Evolutionary conservation across 2,329 filamentous ascomycete species (phyloP).

Genomic region (Penicillium frequentans): DNA sequence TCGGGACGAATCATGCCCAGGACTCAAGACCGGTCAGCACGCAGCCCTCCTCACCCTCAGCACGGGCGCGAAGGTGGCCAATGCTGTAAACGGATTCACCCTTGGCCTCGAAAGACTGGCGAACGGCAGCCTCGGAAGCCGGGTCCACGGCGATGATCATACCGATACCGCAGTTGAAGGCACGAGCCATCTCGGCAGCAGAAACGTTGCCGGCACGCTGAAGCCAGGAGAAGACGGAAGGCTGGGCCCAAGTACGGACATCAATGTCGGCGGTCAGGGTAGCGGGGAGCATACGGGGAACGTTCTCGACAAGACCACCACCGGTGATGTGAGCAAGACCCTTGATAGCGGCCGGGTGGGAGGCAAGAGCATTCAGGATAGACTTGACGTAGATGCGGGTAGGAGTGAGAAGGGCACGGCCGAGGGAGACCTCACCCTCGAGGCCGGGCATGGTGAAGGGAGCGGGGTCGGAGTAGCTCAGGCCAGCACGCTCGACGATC

Average conservation of each 20-base stretch:
- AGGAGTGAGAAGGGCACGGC: constrained; percentile 78
- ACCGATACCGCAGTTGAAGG: constrained; percentile 92
- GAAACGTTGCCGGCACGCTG: constrained; percentile 69
- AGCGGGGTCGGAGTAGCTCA: constrained; percentile 69
- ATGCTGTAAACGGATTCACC: constrained; percentile 78
- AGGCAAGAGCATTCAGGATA: constrained; percentile 64
- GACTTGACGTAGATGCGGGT: constrained; percentile 92
- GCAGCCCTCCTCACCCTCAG: constrained; percentile 57
- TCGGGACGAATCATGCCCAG: constrained; percentile 32
- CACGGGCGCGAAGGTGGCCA: constrained; percentile 66
- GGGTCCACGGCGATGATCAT: constrained; percentile 82
- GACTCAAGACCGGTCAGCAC: constrained; percentile 60
- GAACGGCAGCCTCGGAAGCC: constrained; percentile 20
- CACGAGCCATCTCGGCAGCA: constrained; percentile 78
- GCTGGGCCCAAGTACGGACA: constrained; percentile 71
- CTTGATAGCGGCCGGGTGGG: constrained; percentile 64
- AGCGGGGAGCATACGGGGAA: constrained; percentile 85
- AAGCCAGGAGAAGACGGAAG: constrained; percentile 83
- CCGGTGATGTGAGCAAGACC: constrained; percentile 97
- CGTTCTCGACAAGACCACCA: constrained; percentile 88
- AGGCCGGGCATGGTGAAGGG: constrained; percentile 78
- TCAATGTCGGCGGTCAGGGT: constrained; percentile 79
- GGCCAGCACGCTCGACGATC: constrained; percentile 71
- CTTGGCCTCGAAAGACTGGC: constrained; percentile 58
- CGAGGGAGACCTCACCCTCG: constrained; percentile 58